phyloP scores from a whole-genome alignment of 352 stramenopile genomes.

The Blastocystis sp. region DNA sequence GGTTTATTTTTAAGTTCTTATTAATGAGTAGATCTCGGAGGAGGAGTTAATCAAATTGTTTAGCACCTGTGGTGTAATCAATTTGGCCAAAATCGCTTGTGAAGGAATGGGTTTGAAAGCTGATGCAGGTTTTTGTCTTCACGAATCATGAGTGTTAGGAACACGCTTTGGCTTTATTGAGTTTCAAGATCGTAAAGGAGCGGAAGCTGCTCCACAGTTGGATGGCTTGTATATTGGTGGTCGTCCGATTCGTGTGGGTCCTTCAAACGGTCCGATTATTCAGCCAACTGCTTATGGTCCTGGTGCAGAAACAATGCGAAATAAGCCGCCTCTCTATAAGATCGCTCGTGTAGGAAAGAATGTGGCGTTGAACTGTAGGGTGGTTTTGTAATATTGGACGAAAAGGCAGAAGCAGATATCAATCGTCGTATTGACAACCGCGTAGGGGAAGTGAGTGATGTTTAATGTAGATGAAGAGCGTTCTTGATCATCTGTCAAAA shows the following conservation, averaged over 20 bases:
- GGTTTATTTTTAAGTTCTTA: background rate
- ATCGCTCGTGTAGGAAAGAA: background rate
- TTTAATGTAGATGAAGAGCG: background rate
- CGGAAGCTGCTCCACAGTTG: conserved; percentile 2
- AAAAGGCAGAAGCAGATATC: conserved; percentile 13
- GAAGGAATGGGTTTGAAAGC: conserved; percentile 60
- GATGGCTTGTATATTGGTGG: conserved; percentile 38
- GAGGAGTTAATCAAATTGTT: conserved; percentile 52
- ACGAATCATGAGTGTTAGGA: background rate
- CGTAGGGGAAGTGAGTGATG: background rate
- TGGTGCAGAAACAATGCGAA: conserved; percentile 43
- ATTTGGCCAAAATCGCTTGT: conserved; percentile 40
- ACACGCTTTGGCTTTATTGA: conserved; percentile 62
- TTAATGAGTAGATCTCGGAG: conserved; percentile 21
- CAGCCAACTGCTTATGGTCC: conserved; percentile 60
- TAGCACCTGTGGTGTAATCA: conserved; percentile 51
- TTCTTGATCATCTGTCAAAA: conserved; percentile 12
- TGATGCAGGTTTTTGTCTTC: conserved; percentile 28
- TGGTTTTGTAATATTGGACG: conserved; percentile 54
- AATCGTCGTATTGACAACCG: conserved; percentile 47
- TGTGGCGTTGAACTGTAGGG: background rate
- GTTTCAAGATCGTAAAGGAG: conserved; percentile 29
- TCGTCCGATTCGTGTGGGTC: conserved; percentile 57
- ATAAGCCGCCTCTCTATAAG: conserved; percentile 38
- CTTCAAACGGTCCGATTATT: conserved; percentile 58